Evolutionary conservation across 2,329 filamentous ascomycete genomes (phyloP).

Genomic region (Penicillium sp.): DNA sequence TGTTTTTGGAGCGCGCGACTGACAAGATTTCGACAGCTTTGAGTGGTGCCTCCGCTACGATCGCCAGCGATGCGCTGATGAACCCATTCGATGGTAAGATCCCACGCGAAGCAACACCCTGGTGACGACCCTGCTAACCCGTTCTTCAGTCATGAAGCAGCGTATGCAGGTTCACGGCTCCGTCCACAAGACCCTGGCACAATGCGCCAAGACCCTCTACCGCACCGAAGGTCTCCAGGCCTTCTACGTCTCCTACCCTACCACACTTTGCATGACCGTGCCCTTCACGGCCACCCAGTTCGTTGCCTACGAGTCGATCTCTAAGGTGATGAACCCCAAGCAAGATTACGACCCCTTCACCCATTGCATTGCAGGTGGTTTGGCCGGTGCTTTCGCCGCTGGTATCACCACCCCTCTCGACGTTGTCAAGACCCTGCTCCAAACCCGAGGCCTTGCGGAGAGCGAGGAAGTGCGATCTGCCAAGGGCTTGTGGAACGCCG

Average conservation of each 20-base stretch:
- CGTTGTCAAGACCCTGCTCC: slow-evolving; percentile 95
- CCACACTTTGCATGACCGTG: slow-evolving; percentile 96
- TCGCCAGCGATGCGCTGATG: slow-evolving; percentile 97
- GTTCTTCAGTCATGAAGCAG: slow-evolving; percentile 85
- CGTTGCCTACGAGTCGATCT: slow-evolving; percentile 95
- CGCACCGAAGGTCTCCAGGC: slow-evolving; percentile 82
- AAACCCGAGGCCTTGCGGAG: slow-evolving; percentile 81
- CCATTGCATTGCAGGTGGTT: slow-evolving; percentile 87
- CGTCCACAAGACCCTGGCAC: slow-evolving; percentile 80
- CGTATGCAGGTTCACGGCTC: slow-evolving; percentile 98
- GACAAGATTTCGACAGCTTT: slow-evolving; percentile 60
- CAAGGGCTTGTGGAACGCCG: slow-evolving; percentile 78
- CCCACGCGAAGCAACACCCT: not conserved
- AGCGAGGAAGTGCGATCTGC: slow-evolving; percentile 83
- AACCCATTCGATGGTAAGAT: slow-evolving; percentile 93
- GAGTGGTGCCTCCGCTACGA: slow-evolving; percentile 91
- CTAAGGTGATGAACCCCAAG: slow-evolving; percentile 84
- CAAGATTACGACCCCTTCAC: slow-evolving; percentile 84
- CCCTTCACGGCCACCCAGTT: slow-evolving; percentile 97
- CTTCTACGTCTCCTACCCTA: slow-evolving; percentile 98
- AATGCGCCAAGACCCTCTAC: slow-evolving; percentile 89
- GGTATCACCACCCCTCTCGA: slow-evolving; percentile 95
- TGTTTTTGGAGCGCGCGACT: slow-evolving; percentile 5
- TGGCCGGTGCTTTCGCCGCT: slow-evolving; percentile 91
- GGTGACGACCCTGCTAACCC: not conserved